Evolutionary conservation across 1,284 basidiomycete species (phyloP).

Genomic region (Phellopilus nigrolimitatus): DNA sequence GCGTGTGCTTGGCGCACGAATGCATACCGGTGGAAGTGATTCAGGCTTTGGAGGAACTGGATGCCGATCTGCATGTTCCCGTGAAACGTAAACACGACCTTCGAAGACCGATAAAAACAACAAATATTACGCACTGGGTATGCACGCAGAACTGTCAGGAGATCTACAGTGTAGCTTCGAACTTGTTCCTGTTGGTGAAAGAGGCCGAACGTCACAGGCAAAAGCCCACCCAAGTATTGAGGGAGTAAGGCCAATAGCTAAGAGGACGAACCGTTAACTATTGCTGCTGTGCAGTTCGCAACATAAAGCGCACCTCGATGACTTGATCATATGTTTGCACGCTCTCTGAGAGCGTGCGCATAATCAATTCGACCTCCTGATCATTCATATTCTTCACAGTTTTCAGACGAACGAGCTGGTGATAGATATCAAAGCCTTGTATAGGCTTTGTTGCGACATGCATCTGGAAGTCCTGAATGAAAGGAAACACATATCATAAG

Average conservation of each 20-base stretch:
- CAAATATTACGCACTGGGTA: conserved; percentile 62
- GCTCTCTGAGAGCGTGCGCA: conserved; percentile 64
- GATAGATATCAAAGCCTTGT: conserved; percentile 61
- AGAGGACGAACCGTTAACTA: conserved; percentile 12
- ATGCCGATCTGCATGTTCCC: conserved; percentile 66
- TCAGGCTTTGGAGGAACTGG: conserved; percentile 78
- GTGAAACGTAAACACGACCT: neutral
- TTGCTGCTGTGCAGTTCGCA: neutral
- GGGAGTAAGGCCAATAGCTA: conserved; percentile 79
- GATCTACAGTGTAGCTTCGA: conserved; percentile 75
- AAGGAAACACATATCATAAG: neutral
- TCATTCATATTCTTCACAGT: conserved; percentile 56
- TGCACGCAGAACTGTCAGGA: conserved; percentile 74
- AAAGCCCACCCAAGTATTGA: conserved; percentile 76
- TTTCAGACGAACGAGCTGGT: conserved; percentile 70
- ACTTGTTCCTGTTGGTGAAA: conserved; percentile 81
- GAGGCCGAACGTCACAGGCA: conserved; percentile 83
- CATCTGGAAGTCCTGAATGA: conserved; percentile 52
- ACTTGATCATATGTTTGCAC: conserved; percentile 82
- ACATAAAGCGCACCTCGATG: conserved; percentile 58
- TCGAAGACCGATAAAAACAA: neutral
- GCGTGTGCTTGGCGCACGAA: conserved; percentile 72
- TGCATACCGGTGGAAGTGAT: conserved; percentile 88
- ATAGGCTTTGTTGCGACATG: conserved; percentile 43
- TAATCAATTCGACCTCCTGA: conserved; percentile 71